phyloP scores from a whole-genome alignment of 2,329 filamentous ascomycete species.

The Graphilbum fragrans region DNA sequence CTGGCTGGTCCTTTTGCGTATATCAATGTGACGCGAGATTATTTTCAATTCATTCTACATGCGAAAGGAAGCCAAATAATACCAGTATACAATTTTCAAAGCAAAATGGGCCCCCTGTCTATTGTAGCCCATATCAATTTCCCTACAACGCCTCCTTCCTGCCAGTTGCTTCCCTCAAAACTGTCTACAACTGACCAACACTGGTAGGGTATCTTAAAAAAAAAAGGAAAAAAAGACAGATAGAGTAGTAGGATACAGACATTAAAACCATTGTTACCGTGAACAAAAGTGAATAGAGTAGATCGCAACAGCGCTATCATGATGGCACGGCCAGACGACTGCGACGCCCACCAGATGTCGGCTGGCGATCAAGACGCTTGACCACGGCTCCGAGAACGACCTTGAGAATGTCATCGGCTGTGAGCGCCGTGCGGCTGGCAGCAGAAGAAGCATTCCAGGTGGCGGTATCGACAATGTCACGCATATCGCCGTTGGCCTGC shows the following conservation, averaged over 20 bases:
- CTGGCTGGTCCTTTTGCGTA: too few species aligned
- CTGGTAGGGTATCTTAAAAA: neutral
- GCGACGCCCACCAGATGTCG: neutral
- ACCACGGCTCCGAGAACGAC: conserved; percentile 69
- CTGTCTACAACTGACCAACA: neutral
- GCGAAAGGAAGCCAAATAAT: too few species aligned
- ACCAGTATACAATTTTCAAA: too few species aligned
- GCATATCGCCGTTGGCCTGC: conserved; percentile 31
- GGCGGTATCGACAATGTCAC: conserved; percentile 89
- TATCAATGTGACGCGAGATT: too few species aligned
- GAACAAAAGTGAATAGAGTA: neutral
- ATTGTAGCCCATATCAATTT: too few species aligned
- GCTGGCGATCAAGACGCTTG: conserved; percentile 10
- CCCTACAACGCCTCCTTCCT: too few species aligned
- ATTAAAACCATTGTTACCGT: neutral
- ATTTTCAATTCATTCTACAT: too few species aligned
- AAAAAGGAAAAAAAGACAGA: neutral
- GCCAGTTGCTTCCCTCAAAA: too few species aligned
- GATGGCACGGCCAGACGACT: neutral
- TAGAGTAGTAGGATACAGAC: neutral
- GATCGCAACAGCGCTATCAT: neutral
- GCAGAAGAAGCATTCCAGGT: conserved; percentile 49
- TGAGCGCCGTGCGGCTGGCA: conserved; percentile 34
- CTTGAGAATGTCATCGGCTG: conserved; percentile 65
- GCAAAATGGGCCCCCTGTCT: too few species aligned